A percentile compares a stretch with the other conserved stretches of the same genome.
Evolutionary conservation across 106 monocot species (phyloP).

Genomic region (Agapanthus africanus): DNA sequence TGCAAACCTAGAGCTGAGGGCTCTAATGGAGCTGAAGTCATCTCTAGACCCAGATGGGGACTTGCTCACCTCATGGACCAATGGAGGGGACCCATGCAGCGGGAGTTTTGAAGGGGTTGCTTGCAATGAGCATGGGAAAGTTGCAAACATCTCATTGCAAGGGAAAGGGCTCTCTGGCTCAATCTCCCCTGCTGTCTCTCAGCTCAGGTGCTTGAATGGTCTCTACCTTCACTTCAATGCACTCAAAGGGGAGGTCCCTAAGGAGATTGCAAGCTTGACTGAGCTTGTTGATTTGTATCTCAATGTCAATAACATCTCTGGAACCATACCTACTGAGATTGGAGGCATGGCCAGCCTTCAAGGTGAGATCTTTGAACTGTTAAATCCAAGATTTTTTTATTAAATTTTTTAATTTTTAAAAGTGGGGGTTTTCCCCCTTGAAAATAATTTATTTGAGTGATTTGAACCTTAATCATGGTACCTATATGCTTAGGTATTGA

Average conservation of each 20-base stretch:
- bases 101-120: constrained; percentile 68
- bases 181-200: constrained; percentile 39
- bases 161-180: constrained; percentile 63
- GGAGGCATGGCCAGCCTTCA: constrained; percentile 62
- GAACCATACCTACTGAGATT: constrained; percentile 48
- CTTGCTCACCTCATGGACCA: constrained; percentile 56
- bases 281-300: constrained; percentile 71
- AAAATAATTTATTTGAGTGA: no score
- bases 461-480: no score
- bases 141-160: constrained; percentile 74
- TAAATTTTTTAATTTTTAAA: no score
- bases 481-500: no score
- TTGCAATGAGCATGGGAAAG: constrained; percentile 61
- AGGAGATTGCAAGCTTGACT: constrained; percentile 43
- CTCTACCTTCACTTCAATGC: constrained; percentile 70
- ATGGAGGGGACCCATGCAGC: constrained; percentile 49
- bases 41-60: constrained; percentile 50
- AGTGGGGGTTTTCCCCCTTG: no score
- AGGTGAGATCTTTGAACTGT: no score
- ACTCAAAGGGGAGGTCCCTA: constrained; percentile 48
- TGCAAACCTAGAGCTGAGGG: constrained; percentile 28
- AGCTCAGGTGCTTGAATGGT: constrained; percentile 39
- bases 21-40: constrained; percentile 64
- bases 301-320: constrained; percentile 73
- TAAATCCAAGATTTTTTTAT: no score